Evolutionary conservation across 1,139 yeast genomes (phyloP).

Genomic region (Kodamaea sp.): DNA sequence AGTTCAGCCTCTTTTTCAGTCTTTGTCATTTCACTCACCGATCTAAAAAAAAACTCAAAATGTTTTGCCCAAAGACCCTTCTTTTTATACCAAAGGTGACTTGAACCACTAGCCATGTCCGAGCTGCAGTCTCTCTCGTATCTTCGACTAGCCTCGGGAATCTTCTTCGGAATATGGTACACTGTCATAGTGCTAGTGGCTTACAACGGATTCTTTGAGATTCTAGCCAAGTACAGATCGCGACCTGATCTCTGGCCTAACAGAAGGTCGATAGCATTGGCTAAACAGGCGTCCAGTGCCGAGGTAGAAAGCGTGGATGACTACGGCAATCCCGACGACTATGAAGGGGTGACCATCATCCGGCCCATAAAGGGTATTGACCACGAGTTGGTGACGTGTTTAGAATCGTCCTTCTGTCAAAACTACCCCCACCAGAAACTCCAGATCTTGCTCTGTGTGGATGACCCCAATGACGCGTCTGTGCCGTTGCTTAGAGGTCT

Average conservation of each 20-base stretch:
- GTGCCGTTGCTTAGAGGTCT: constrained; percentile 56
- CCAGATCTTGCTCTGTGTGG: constrained; percentile 79
- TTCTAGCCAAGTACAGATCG: constrained; percentile 35
- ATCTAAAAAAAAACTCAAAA: too few species aligned
- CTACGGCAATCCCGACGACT: constrained; percentile 58
- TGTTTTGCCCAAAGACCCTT: too few species aligned
- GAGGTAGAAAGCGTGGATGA: constrained; percentile 80
- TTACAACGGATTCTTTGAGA: constrained; percentile 48
- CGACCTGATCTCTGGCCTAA: constrained; percentile 18
- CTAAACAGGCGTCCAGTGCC: constrained; percentile 43
- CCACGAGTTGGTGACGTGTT: constrained; percentile 68
- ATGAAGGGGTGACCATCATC: constrained; percentile 75
- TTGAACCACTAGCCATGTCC: constrained; percentile 2
- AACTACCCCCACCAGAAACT: constrained; percentile 58
- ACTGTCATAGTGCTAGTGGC: constrained; percentile 45
- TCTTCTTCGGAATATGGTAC: constrained; percentile 42
- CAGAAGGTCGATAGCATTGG: too few species aligned
- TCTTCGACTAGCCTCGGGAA: constrained; percentile 12
- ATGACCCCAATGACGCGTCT: constrained; percentile 63
- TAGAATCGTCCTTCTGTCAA: constrained; percentile 69
- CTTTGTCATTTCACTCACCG: too few species aligned
- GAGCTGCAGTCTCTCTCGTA: constrained; percentile 6
- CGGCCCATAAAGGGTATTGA: constrained; percentile 87
- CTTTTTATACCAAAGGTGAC: too few species aligned
- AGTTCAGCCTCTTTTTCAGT: too few species aligned